phyloP scores from a whole-genome alignment of 495 filamentous ascomycete species.

The Aspergillus biplanus region DNA sequence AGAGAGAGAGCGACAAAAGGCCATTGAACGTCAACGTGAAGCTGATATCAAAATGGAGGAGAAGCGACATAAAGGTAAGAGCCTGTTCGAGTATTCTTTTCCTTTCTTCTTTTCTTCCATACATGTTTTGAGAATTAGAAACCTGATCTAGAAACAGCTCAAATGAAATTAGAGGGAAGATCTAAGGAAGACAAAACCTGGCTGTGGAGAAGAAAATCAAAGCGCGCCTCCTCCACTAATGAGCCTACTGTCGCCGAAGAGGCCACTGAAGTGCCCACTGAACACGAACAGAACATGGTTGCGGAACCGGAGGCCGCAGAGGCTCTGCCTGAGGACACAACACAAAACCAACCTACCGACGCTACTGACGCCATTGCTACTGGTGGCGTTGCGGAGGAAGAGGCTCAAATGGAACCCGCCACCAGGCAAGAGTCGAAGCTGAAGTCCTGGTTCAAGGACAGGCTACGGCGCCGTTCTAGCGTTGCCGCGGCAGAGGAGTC shows the following conservation, averaged over 20 bases:
- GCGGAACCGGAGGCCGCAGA: slow-evolving; percentile 17
- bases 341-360: slow-evolving; percentile 9
- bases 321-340: background rate
- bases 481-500: slow-evolving; percentile 19
- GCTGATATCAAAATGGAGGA: slow-evolving; percentile 55
- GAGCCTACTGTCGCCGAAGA: slow-evolving; percentile 21
- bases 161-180: slow-evolving; percentile 37
- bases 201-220: slow-evolving; percentile 37
- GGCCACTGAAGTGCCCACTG: background rate
- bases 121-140: background rate
- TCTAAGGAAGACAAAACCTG: slow-evolving; percentile 33
- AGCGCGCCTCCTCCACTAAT: slow-evolving; percentile 18
- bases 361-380: slow-evolving; percentile 14
- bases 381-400: slow-evolving; percentile 24
- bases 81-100: background rate
- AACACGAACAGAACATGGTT: slow-evolving; percentile 11
- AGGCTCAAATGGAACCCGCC: slow-evolving; percentile 32
- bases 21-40: slow-evolving; percentile 56
- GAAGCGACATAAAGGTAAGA: slow-evolving; percentile 55
- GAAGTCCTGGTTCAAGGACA: slow-evolving; percentile 64
- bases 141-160: slow-evolving; percentile 41
- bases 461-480: slow-evolving; percentile 50
- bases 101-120: background rate
- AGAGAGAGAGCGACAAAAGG: slow-evolving; percentile 47
- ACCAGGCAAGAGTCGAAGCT: slow-evolving; percentile 46